Conservation (phyloP, 768 basidiomycete species). For the Agaricus bisporus region DNA sequence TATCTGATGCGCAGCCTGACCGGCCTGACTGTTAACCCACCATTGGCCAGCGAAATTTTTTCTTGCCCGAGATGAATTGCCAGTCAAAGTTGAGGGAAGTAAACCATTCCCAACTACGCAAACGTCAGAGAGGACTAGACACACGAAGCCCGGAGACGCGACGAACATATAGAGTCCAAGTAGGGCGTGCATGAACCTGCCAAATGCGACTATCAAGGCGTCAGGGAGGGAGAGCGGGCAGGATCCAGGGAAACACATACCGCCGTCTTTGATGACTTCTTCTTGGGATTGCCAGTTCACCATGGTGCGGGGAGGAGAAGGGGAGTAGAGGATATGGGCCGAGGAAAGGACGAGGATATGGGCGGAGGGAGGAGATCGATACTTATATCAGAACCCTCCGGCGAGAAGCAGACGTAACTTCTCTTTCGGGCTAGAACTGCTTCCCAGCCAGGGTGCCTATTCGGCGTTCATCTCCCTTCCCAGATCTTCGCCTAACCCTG, state of each 20-base stretch:
- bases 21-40: constrained; percentile 24
- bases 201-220: constrained; percentile 32
- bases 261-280: constrained; percentile 41
- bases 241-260: constrained; percentile 23
- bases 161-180: constrained; percentile 56
- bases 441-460: constrained; percentile 2
- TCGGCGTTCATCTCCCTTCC: not conserved
- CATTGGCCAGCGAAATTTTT: constrained; percentile 62
- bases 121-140: constrained; percentile 1
- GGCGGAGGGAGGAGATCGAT: constrained; percentile 14
- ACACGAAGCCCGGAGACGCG: not conserved
- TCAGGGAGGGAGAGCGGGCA: not conserved
- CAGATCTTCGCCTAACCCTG: not conserved
- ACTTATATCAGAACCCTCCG: constrained; percentile 13
- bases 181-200: constrained; percentile 53
- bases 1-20: not conserved
- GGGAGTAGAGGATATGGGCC: constrained; percentile 4
- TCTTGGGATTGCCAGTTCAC: constrained; percentile 49
- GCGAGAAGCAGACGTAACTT: not conserved
- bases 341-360: constrained; percentile 12
- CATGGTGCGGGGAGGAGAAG: constrained; percentile 30
- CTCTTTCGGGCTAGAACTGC: not conserved
- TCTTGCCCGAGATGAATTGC: constrained; percentile 50
- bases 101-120: constrained; percentile 59
- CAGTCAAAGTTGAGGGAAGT: constrained; percentile 61